These are phyloP conservation scores for Puccinia polysora DNA, from an alignment of 1,284 basidiomycete genomes.

Conservation along the genomic window DNA sequence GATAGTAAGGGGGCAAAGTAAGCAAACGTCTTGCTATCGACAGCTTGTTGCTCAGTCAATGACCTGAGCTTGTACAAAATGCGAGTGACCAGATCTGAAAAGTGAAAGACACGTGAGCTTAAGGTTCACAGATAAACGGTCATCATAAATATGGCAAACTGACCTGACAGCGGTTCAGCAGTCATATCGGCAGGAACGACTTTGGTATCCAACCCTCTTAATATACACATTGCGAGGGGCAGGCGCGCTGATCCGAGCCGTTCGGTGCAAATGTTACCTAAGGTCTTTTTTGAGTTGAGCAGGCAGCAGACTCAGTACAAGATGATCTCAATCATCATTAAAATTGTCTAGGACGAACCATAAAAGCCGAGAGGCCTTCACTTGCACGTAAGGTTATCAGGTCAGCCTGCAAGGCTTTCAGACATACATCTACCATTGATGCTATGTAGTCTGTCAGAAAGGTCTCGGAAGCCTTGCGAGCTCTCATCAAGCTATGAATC, in stretches of 20 bases:
- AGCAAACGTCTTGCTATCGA: constrained; percentile 79
- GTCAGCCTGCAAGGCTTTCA: constrained; percentile 27
- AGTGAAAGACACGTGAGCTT: neutral
- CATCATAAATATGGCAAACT: neutral
- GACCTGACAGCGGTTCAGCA: constrained; percentile 59
- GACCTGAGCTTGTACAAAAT: constrained; percentile 81
- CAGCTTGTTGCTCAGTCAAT: constrained; percentile 72
- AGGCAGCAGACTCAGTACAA: constrained; percentile 59
- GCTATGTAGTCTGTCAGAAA: constrained; percentile 57
- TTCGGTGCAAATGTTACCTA: constrained; percentile 52
- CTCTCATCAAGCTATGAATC: constrained; percentile 54
- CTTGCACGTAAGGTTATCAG: constrained; percentile 48
- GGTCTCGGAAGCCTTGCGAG: constrained; percentile 56
- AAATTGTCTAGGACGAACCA: constrained; percentile 67
- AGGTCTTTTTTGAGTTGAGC: constrained; percentile 76
- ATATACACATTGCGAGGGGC: constrained; percentile 60
- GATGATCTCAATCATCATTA: constrained; percentile 65
- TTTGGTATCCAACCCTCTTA: constrained; percentile 65
- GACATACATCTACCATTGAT: constrained; percentile 18
- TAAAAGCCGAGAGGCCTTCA: constrained; percentile 35
- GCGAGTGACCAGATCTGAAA: constrained; percentile 68
- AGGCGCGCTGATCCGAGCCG: constrained; percentile 30
- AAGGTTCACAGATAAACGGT: neutral
- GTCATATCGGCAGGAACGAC: constrained; percentile 69
- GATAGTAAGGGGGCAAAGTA: constrained; percentile 74